A percentile compares a stretch with the other conserved stretches of the same genome.
Conservation (phyloP, 768 basidiomycete species). For the Rhizopogon vulgaris region DNA sequence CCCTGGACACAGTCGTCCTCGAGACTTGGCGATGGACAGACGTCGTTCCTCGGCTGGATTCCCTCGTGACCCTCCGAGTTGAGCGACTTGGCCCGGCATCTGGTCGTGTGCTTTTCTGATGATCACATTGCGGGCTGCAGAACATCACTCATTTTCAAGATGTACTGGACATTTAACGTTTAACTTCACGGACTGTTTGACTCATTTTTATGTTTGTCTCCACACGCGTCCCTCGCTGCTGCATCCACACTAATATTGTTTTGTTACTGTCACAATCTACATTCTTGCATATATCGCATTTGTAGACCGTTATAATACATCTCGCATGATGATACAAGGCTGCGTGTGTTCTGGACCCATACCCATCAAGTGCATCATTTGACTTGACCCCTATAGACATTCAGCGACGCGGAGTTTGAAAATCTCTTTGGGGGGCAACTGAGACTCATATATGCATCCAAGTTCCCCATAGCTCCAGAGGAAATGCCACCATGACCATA, state of each 20-base stretch:
- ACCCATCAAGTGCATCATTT: no score
- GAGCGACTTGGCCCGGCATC: constrained; percentile 1
- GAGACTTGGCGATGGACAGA: constrained; percentile 15
- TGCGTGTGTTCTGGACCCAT: not conserved
- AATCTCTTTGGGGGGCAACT: not conserved
- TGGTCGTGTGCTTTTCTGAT: constrained; percentile 1
- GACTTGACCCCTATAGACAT: not conserved
- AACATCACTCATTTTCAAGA: constrained; percentile 5
- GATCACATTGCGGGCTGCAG: not conserved
- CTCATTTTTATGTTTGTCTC: constrained; percentile 2
- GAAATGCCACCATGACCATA: constrained; percentile 17
- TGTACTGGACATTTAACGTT: constrained; percentile 11
- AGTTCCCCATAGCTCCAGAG: not conserved
- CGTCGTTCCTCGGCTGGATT: constrained; percentile 24
- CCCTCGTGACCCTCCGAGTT: constrained; percentile 38
- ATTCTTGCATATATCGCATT: constrained; percentile 4
- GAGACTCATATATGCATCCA: not conserved
- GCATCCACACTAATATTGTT: constrained; percentile 7
- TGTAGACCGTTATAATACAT: constrained; percentile 17
- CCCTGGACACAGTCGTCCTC: constrained; percentile 22
- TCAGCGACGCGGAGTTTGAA: constrained; percentile 9
- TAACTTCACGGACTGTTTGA: constrained; percentile 14
- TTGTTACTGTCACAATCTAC: not conserved
- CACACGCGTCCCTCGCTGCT: not conserved
- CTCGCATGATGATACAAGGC: constrained; percentile 1